Base-by-base conservation (phyloP, 768 basidiomycete genomes). In the Termitomyces eurrhizus region DNA sequence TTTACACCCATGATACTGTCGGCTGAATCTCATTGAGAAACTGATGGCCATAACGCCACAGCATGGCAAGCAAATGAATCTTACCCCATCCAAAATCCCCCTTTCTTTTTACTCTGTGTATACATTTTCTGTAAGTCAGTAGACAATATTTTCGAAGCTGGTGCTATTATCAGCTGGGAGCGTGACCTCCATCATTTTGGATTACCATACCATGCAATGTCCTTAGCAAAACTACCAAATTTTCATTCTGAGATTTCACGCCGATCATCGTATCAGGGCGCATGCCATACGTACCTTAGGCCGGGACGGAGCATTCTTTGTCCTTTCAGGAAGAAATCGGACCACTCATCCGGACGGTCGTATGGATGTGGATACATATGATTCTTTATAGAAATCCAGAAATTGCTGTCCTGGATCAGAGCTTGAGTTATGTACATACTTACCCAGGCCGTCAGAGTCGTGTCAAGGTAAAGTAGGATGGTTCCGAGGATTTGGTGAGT, bases 41-140 rank as follows among this genome's bases (percentile, higher is more conserved):
- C 29, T 49, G 39, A 41, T 50, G 37, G 37, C 14, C 48, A 52
- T 42, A 39, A 58, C 57, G 57, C 57, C 57, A 58, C 57, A 58
- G 52, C 50, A 57, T 26, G 24, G 45, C 45, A 48, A 48, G 29
- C 45, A 57, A 57, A 48, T 49, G n/a, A 39, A 36, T 32, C 24
- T 57, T 46, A 57, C 36, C 44, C 56, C 24, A 32, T 26, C 46
- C 46, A 57, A 57, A 48, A 42, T 37, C 35, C 37, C 26, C 12
- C 11, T 39, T 52, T 8, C 32, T 1, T 33, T 39, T 32, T 18
- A 41, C 26, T 12, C 2, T 41, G 18, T 29, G 32, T 41, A 18
- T 21, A 41, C 52, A 42, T 32, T 12, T 42, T 13, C 24, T 8
- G 7, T 39, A 26, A 52, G 33, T 51, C 18, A 5, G 35, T 14